These are phyloP conservation scores for Fusarium temperatum DNA, from an alignment of 2,329 filamentous ascomycete species.

Conservation along the genomic window DNA sequence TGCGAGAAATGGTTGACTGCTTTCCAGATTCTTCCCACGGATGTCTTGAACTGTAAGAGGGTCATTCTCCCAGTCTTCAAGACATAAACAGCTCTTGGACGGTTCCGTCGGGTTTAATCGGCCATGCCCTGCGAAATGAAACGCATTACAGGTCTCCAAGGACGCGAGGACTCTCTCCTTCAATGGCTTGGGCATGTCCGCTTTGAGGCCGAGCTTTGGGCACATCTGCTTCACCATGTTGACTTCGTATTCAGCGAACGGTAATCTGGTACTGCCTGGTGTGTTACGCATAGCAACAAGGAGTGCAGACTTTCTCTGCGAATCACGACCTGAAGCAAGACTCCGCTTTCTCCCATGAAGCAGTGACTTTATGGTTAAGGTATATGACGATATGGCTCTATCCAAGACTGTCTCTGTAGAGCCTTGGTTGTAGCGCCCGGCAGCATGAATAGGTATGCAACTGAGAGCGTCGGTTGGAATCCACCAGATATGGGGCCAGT, in stretches of 20 bases:
- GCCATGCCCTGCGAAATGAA: background rate
- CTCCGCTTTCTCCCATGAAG: background rate
- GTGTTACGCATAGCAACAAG: background rate
- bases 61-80: background rate
- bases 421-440: background rate
- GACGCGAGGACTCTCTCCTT: rapidly evolving
- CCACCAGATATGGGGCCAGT: background rate
- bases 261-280: background rate
- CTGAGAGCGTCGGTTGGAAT: background rate
- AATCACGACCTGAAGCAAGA: rapidly evolving
- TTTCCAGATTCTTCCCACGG: background rate
- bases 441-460: background rate
- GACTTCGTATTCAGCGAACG: background rate
- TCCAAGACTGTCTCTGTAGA: background rate
- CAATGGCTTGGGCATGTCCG: rapidly evolving
- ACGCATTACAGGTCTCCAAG: background rate
- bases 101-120: background rate
- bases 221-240: background rate
- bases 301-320: rapidly evolving
- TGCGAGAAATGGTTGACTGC: background rate
- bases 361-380: background rate
- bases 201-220: background rate
- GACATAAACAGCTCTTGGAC: background rate
- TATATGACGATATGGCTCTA: background rate
- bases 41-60: background rate